Conservation (phyloP, 2,329 filamentous ascomycete genomes). For the Davidsoniella australis region DNA sequence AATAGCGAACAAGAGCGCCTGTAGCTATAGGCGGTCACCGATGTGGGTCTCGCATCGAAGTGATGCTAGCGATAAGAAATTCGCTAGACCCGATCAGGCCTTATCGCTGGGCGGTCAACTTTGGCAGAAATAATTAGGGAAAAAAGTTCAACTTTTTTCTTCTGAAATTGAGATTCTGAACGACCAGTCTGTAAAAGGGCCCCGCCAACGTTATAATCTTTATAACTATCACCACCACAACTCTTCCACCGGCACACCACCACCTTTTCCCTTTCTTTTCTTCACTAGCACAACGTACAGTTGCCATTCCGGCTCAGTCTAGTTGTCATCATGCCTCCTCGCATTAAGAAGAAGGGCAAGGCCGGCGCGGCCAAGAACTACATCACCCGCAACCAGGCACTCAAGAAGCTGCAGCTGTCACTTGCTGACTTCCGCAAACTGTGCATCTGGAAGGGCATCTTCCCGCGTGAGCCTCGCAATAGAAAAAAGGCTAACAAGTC, state of each 20-base stretch:
- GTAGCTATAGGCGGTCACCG: not conserved
- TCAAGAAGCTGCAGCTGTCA: constrained; percentile 94
- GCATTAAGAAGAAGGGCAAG: constrained; percentile 76
- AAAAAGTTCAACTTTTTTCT: constrained; percentile 18
- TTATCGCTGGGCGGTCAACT: constrained; percentile 12
- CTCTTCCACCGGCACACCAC: not conserved
- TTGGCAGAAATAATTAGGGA: constrained; percentile 12
- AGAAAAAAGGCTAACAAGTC: constrained; percentile 94
- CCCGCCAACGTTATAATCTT: constrained; percentile 6
- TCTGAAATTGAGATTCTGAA: constrained; percentile 9
- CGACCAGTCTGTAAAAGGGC: constrained; percentile 12
- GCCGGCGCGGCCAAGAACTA: constrained; percentile 94
- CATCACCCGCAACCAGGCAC: constrained; percentile 89
- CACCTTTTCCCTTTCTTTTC: not conserved
- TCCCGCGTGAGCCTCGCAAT: constrained; percentile 88
- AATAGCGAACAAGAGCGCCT: not conserved
- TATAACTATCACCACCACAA: no score
- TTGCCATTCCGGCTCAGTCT: constrained; percentile 6
- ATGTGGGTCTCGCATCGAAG: not conserved
- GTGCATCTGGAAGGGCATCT: constrained; percentile 99
- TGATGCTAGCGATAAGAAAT: constrained; percentile 6
- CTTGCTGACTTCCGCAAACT: constrained; percentile 93
- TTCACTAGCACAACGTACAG: not conserved
- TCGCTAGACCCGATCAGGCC: constrained; percentile 4
- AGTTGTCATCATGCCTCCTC: constrained; percentile 42